Percentiles rank a stretch among this genome's conserved stretches.
phyloP scores from a whole-genome alignment of 148 eudicot genomes.

The Camellia japonica region DNA sequence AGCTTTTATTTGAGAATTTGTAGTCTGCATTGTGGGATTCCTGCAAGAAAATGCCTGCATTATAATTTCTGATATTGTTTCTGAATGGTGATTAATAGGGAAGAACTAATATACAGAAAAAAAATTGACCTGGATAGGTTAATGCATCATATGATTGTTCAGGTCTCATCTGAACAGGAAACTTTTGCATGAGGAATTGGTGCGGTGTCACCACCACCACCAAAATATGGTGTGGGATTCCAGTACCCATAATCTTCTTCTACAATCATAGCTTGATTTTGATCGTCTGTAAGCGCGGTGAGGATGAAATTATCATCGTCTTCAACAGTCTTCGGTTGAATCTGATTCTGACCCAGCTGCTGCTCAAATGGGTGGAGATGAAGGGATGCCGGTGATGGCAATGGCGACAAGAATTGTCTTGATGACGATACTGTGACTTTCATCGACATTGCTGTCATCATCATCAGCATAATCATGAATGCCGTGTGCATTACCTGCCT shows the following conservation, averaged over 20 bases:
- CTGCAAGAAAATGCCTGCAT: too few species aligned
- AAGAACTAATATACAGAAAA: too few species aligned
- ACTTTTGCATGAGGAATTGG: slow-evolving; percentile 14
- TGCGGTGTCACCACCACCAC: slow-evolving; percentile 17
- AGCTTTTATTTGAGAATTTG: too few species aligned
- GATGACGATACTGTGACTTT: background rate
- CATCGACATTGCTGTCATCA: slow-evolving; percentile 2
- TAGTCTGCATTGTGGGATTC: too few species aligned
- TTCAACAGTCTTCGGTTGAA: background rate
- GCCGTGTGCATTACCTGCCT: slow-evolving; percentile 26
- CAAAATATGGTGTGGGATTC: background rate
- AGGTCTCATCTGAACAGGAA: too few species aligned
- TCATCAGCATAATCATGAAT: slow-evolving; percentile 12
- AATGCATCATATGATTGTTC: too few species aligned
- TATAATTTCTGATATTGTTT: too few species aligned
- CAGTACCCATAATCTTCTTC: slow-evolving; percentile 28
- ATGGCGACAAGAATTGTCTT: background rate
- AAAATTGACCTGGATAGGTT: too few species aligned
- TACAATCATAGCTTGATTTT: background rate
- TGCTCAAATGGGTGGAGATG: background rate
- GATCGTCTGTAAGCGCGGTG: background rate
- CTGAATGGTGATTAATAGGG: too few species aligned
- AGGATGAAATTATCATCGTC: background rate
- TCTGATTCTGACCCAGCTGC: background rate
- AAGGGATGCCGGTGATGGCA: too few species aligned